Evolutionary conservation across 495 filamentous ascomycete species (phyloP).

Genomic region (Aspergillus olivimuriae): DNA sequence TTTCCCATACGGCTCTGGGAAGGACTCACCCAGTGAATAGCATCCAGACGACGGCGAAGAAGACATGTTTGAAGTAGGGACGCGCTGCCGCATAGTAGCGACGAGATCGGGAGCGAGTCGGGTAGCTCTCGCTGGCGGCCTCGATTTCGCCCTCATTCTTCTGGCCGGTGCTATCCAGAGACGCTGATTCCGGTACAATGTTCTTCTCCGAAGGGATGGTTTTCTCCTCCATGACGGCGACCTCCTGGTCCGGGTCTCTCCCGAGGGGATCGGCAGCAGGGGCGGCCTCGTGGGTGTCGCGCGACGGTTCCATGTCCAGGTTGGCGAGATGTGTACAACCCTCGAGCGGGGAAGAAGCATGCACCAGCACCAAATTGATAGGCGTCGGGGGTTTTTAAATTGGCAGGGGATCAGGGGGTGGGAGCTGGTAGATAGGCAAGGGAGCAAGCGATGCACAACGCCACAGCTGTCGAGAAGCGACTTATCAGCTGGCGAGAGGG

Average conservation of each 20-base stretch:
- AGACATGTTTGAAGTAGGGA: constrained; percentile 31
- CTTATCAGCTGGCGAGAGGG: too few species aligned
- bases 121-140: constrained; percentile 18
- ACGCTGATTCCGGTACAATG: constrained; percentile 34
- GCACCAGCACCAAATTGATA: too few species aligned
- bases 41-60: constrained; percentile 46
- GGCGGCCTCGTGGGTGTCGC: background rate
- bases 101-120: constrained; percentile 13
- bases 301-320: too few species aligned
- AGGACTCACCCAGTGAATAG: constrained; percentile 54
- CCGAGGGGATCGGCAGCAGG: background rate
- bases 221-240: constrained; percentile 44
- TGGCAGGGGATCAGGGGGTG: too few species aligned
- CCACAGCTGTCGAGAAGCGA: too few species aligned
- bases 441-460: too few species aligned
- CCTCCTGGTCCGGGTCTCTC: too few species aligned
- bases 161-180: constrained; percentile 34
- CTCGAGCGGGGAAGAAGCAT: too few species aligned
- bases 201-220: constrained; percentile 36
- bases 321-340: too few species aligned
- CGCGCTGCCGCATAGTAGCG: constrained; percentile 13
- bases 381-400: too few species aligned
- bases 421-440: too few species aligned
- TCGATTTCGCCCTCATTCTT: constrained; percentile 29
- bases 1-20: background rate